Evolutionary conservation across 176 grass and related monocot species (phyloP).

Genomic region (Avena eriantha): DNA sequence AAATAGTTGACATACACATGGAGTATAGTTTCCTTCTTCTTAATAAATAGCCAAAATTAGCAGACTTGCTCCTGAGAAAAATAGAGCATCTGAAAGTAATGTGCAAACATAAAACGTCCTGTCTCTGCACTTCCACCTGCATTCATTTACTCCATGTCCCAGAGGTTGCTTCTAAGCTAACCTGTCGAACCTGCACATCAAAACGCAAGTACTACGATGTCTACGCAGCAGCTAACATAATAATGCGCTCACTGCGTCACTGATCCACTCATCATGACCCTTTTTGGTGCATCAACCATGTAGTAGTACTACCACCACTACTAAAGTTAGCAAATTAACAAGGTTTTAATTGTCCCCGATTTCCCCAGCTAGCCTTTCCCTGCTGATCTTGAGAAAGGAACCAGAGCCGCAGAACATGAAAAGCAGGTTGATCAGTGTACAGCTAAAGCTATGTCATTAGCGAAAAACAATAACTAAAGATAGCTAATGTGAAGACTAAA

Average conservation of each 20-base stretch:
- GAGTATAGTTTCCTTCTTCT: not conserved
- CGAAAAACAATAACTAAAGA: conserved; percentile 1
- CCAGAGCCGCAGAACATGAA: conserved; percentile 27
- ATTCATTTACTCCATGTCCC: conserved; percentile 3
- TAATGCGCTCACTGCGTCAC: not conserved
- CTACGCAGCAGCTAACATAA: conserved; percentile 32
- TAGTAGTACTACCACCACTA: too few relatives aligned
- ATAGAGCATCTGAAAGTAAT: conserved; percentile 9
- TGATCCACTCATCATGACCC: conserved; percentile 16
- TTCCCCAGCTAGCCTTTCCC: not conserved
- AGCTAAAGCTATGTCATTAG: not conserved
- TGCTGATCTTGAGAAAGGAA: conserved; percentile 35
- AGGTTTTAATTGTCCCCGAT: not conserved
- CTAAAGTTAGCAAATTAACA: conserved; percentile 20
- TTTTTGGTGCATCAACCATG: conserved; percentile 21
- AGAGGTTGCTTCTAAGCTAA: conserved; percentile 41
- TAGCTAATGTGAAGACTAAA: conserved; percentile 35
- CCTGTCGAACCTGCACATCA: conserved; percentile 3
- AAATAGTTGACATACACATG: too few relatives aligned
- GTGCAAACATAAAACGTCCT: not conserved
- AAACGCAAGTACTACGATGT: conserved; percentile 34
- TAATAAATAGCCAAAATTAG: not conserved
- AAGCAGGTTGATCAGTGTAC: not conserved
- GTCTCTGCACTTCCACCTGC: not conserved
- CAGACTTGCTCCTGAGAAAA: not conserved